A percentile compares a stretch with the other conserved stretches of the same genome.
These are phyloP conservation scores for Niebla homalea DNA, from an alignment of 495 filamentous ascomycete genomes.

Conservation along the genomic window DNA sequence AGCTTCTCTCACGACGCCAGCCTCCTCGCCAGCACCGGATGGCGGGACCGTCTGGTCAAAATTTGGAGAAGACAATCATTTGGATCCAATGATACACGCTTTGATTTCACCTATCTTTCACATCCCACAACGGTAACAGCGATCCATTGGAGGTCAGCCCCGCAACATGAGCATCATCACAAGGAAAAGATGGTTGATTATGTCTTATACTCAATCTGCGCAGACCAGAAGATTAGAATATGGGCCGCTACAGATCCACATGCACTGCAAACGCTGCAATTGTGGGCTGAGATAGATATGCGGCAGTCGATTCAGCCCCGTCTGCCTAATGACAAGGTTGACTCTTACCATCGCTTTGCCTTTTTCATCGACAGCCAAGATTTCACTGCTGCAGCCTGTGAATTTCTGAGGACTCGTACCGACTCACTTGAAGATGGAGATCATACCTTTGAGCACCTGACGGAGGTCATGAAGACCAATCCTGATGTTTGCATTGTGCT, in stretches of 20 bases:
- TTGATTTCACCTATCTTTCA: conserved; percentile 80
- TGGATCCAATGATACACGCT: conserved; percentile 67
- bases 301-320: conserved; percentile 55
- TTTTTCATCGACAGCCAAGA: conserved; percentile 79
- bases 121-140: conserved; percentile 70
- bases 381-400: conserved; percentile 62
- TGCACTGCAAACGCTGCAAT: conserved; percentile 53
- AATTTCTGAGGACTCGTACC: conserved; percentile 50
- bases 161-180: conserved; percentile 40
- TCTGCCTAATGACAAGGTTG: conserved; percentile 21
- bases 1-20: conserved; percentile 74
- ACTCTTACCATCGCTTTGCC: conserved; percentile 46
- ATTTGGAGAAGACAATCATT: conserved; percentile 86
- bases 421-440: conserved; percentile 46
- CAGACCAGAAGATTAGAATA: conserved; percentile 68
- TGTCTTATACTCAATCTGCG: conserved; percentile 84
- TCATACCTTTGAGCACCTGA: conserved; percentile 66
- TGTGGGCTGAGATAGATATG: conserved; percentile 79
- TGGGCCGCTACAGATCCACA: conserved; percentile 72
- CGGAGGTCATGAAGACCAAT: conserved; percentile 70
- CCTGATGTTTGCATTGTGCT: conserved; percentile 82
- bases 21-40: conserved; percentile 70
- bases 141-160: conserved; percentile 72
- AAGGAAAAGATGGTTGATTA: conserved; percentile 58
- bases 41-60: conserved; percentile 74